Conservation (phyloP, 805 yeast genomes). For the Scheffersomyces ergatensis region DNA sequence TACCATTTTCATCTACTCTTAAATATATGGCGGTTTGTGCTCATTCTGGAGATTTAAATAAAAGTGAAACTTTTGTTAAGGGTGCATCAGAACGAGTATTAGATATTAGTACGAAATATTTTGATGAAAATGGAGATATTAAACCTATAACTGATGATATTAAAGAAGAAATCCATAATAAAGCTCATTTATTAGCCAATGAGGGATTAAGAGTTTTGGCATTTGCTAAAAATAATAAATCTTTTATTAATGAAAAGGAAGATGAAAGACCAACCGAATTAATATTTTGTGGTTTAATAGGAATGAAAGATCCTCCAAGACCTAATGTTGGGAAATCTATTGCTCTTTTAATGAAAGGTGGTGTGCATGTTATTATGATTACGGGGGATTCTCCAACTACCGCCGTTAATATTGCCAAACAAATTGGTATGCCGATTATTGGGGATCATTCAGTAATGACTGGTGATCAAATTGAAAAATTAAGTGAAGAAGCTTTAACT, state of each 20-base stretch:
- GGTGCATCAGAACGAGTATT: constrained; percentile 87
- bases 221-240: constrained; percentile 54
- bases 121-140: constrained; percentile 56
- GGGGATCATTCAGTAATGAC: constrained; percentile 70
- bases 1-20: constrained; percentile 80
- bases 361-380: constrained; percentile 97
- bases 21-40: constrained; percentile 88
- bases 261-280: constrained; percentile 53
- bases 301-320: constrained; percentile 98
- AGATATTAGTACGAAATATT: constrained; percentile 56
- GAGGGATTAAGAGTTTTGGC: constrained; percentile 87
- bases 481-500: constrained; percentile 71
- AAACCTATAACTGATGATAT: constrained; percentile 56
- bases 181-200: constrained; percentile 65
- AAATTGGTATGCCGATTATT: constrained; percentile 82
- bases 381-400: constrained; percentile 93
- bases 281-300: constrained; percentile 80
- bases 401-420: constrained; percentile 79
- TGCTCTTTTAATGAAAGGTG: constrained; percentile 77
- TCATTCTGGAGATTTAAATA: constrained; percentile 56
- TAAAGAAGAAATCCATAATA: constrained; percentile 45
- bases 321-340: constrained; percentile 78
- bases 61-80: constrained; percentile 66
- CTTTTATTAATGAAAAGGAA: constrained; percentile 27
- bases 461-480: constrained; percentile 77